Evolutionary conservation across 1,139 yeast genomes (phyloP).

Genomic region (Saccharomycopsis hybrid): DNA sequence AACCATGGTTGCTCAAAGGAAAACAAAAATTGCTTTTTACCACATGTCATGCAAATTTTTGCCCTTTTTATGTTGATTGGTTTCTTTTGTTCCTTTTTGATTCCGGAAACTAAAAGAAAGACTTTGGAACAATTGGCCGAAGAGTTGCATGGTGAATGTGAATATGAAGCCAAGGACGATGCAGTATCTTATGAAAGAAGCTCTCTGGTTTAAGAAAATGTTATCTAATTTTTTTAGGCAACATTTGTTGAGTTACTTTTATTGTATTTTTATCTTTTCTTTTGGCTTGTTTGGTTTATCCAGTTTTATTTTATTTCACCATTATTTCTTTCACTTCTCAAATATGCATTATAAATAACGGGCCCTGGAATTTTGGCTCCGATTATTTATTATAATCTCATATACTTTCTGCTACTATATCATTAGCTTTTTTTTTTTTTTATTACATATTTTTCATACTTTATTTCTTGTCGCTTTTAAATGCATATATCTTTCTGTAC

Average conservation of each 20-base stretch:
- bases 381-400: no score
- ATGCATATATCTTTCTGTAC: no score
- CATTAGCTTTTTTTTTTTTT: no score
- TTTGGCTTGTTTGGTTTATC: background rate
- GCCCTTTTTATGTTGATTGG: constrained; percentile 87
- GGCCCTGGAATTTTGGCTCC: no score
- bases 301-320: background rate
- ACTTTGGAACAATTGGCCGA: constrained; percentile 78
- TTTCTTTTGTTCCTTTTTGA: constrained; percentile 51
- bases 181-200: background rate
- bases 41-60: constrained; percentile 88
- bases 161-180: no score
- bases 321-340: no score
- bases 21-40: constrained; percentile 66
- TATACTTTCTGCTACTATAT: no score
- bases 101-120: constrained; percentile 89
- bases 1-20: constrained; percentile 66
- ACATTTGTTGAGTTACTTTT: background rate
- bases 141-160: constrained; percentile 63
- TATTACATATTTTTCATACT: no score
- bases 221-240: no score
- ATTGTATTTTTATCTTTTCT: background rate
- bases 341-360: no score
- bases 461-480: no score
- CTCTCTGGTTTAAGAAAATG: no score